Evolutionary conservation across 208 protist species (phyloP), one percentile per base, ranked within the genome.

Genomic region (Angomonas ambiguus): DNA sequence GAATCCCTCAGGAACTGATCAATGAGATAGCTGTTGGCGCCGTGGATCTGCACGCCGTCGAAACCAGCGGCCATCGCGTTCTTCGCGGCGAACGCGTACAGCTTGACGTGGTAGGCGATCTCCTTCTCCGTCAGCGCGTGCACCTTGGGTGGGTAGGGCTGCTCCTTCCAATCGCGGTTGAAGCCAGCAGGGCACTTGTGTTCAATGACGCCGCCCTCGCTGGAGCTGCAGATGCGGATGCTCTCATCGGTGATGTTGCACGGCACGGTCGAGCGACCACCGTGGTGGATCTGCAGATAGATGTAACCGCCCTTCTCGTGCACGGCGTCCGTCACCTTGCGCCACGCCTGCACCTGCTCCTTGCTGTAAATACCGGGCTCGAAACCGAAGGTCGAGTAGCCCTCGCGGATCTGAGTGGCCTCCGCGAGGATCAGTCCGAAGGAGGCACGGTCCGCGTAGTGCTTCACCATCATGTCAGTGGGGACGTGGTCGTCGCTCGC

Each of bases 41-140:
- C 79, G 66, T 97, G 95, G 31, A 98, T 71, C 84, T 97, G 71
- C 42, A 98, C 77, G 6, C 83, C 89, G 65, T 97, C 94, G 72
- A 97, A 97, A 13, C 93, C 92, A 24, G 88, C 87, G 33, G 76
- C 72, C 18, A 87, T 76, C 13, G 81, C 80, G 33, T 91, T 86
- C 62, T 72, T 80, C 0, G 93, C 90, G 0, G 88, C 83, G 0
- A 80, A 51, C 42, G 59, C 80, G 75, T 87, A 98, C 11, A 73
- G 55, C 27, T 78, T 11, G 41, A 93, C 80, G 24, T 82, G 63
- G 28, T 56, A 1, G 31, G 62, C 8, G 56, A 97, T 93, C 51
- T 96, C 94, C 8, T 77, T 72, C 45, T 68, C 48, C 6, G 87
- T 86, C 51, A 97, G 31, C 30, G 56, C 87, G 10, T 72, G 62